These are phyloP conservation scores for Phycomyces nitens DNA, from an alignment of 192 early-diverging fungal genomes.

Conservation along the genomic window DNA sequence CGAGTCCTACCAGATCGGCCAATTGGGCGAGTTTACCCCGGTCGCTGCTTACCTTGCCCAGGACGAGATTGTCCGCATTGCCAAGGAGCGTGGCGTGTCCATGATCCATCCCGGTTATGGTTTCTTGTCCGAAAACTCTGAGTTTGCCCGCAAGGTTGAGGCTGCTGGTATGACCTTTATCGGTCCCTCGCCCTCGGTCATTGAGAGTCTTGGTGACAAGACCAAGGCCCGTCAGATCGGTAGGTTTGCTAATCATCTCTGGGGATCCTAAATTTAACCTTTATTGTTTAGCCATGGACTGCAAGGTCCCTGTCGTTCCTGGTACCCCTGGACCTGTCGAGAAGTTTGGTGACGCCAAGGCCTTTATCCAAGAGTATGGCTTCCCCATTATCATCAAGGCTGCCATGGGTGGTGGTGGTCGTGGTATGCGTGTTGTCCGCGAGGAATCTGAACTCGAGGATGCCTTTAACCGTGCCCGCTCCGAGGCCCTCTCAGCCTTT, in stretches of 20 bases:
- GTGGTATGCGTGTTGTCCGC: slow-evolving; percentile 94
- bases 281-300: slow-evolving; percentile 56
- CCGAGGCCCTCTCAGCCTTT: slow-evolving; percentile 90
- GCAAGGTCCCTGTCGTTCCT: slow-evolving; percentile 89
- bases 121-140: slow-evolving; percentile 91
- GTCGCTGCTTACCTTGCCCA: slow-evolving; percentile 95
- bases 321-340: slow-evolving; percentile 86
- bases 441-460: slow-evolving; percentile 65
- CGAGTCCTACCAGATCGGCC: slow-evolving; percentile 93
- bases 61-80: slow-evolving; percentile 89
- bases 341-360: slow-evolving; percentile 57
- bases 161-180: slow-evolving; percentile 89
- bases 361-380: slow-evolving; percentile 78
- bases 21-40: slow-evolving; percentile 74
- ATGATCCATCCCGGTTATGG: slow-evolving; percentile 97
- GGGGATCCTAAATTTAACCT: too few species aligned
- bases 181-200: slow-evolving; percentile 80
- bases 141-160: slow-evolving; percentile 86
- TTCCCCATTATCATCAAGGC: slow-evolving; percentile 97
- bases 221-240: slow-evolving; percentile 86
- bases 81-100: slow-evolving; percentile 71
- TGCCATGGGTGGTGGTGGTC: slow-evolving; percentile 93
- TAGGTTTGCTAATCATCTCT: too few species aligned
- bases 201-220: slow-evolving; percentile 92
- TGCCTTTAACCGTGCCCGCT: slow-evolving; percentile 79